Base-by-base conservation (phyloP, 1,139 yeast genomes). In the Blastobotrys arbuscula region DNA sequence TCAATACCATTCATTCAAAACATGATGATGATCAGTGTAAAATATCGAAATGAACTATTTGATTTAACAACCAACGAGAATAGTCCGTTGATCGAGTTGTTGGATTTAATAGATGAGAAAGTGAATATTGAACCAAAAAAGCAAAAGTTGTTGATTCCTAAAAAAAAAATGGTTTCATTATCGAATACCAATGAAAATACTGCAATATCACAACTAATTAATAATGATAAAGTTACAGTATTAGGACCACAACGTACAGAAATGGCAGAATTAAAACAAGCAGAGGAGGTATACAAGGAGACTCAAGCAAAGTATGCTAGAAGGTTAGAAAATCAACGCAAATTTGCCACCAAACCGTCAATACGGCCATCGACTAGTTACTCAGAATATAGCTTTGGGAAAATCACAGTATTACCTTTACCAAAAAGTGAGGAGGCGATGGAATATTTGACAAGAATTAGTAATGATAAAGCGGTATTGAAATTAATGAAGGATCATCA, bases 401-500 rank as follows among this genome's bases (percentile, higher is more conserved):
- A 58, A 46, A 54, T 70, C n/a, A 60, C 57, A 26, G 64, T 68
- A 13, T 56, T 70, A 35, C 61, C 63, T 23, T 55, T 69, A 30
- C 71, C 71, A 2, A 48, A 62, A 35, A 55, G 63, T 13, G 67
- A 63, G 12, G 53, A 53, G 44, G 65, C 72, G 1, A 48, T 56
- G 45, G 59, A 55, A 9, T 51, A 65, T 28, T 54, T 70, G 45
- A 59, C 65, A 40, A 53, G 66, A 21, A 56, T 70, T 10, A 54
- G 60, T 12, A 61, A 63, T 43, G 74, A 70, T 51, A 52, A 59
- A 13, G 73, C 71, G 12, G 61, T 70, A 15, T 59, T 54, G 35
- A 68, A 66, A 2, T 58, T 70, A 28, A 68, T 70, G 73, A 56
- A 53, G 35, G 64, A 63, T 50, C 61, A 70, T 54, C 56, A 64